A percentile compares a stretch with the other conserved stretches of the same genome.
These are phyloP conservation scores for Eutrema heterophyllum DNA, from an alignment of 345 rosid genomes.

Conservation along the genomic window DNA sequence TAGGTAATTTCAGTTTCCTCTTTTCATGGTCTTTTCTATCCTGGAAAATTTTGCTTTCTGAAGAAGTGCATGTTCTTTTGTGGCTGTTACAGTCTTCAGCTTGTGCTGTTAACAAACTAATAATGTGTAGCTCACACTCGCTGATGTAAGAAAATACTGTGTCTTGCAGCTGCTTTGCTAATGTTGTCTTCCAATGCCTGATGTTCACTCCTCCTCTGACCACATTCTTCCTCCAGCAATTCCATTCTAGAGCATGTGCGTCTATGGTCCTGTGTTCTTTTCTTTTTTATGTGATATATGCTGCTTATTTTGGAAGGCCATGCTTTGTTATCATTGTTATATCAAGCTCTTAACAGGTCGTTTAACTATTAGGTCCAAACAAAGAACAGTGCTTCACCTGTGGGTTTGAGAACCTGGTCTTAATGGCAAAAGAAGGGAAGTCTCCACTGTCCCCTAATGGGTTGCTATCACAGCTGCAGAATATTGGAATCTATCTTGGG, in stretches of 20 bases:
- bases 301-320: conserved; percentile 5
- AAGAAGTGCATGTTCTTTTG: neutral
- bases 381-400: conserved; percentile 90
- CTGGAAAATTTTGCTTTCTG: neutral
- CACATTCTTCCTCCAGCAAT: conserved; percentile 76
- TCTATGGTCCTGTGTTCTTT: conserved; percentile 13
- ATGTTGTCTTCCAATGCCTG: conserved; percentile 89
- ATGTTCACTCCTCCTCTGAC: conserved; percentile 90
- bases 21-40: neutral
- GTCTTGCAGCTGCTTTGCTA: conserved; percentile 92
- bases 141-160: conserved; percentile 17
- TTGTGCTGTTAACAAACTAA: neutral
- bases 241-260: conserved; percentile 82
- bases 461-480: conserved; percentile 65
- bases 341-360: conserved; percentile 1
- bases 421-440: conserved; percentile 68
- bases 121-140: neutral
- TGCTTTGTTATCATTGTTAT: neutral
- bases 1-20: conserved; percentile 45
- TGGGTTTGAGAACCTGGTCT: conserved; percentile 70
- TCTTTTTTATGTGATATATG: conserved; percentile 1
- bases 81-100: conserved; percentile 7
- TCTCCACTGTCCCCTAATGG: conserved; percentile 67
- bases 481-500: conserved; percentile 69
- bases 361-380: conserved; percentile 50